These are phyloP conservation scores for Calvatia gigantea DNA, from an alignment of 768 basidiomycete genomes.

Conservation along the genomic window DNA sequence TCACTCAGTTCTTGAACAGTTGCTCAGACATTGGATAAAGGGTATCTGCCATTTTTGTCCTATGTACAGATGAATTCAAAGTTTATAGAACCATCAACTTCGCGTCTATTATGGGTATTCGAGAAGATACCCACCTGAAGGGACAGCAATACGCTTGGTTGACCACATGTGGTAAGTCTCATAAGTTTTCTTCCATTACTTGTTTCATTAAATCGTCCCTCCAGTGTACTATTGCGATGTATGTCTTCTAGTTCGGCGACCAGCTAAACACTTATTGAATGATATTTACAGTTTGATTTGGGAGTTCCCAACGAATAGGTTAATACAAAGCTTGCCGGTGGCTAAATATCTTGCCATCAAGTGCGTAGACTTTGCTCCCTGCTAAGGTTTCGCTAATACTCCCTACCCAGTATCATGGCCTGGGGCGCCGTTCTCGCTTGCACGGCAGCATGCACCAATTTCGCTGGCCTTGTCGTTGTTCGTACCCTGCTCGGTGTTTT, in stretches of 20 bases:
- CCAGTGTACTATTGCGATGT: slow-evolving; percentile 41
- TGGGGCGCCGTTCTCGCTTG: slow-evolving; percentile 48
- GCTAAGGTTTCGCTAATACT: not conserved
- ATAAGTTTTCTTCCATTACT: not conserved
- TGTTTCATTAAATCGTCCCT: not conserved
- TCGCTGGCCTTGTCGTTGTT: slow-evolving; percentile 40
- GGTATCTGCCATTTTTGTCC: slow-evolving; percentile 20
- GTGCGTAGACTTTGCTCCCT: slow-evolving; percentile 20
- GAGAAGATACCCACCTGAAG: slow-evolving; percentile 37
- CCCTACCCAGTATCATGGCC: slow-evolving; percentile 25
- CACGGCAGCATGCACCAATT: slow-evolving; percentile 45
- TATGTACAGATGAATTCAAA: not conserved
- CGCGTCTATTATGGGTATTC: slow-evolving; percentile 46
- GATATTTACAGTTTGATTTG: slow-evolving; percentile 28
- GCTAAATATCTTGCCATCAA: slow-evolving; percentile 47
- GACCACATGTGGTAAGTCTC: slow-evolving; percentile 40
- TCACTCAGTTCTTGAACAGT: slow-evolving; percentile 19
- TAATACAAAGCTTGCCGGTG: slow-evolving; percentile 46
- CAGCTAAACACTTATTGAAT: not conserved
- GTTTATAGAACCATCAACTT: slow-evolving; percentile 37
- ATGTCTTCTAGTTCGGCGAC: slow-evolving; percentile 8
- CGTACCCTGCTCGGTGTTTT: slow-evolving; percentile 46
- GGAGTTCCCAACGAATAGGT: slow-evolving; percentile 46
- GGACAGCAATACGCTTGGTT: slow-evolving; percentile 51
- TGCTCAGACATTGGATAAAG: slow-evolving; percentile 45